Base-by-base conservation (phyloP, 2,329 filamentous ascomycete genomes). In the Aspergillus sp. region DNA sequence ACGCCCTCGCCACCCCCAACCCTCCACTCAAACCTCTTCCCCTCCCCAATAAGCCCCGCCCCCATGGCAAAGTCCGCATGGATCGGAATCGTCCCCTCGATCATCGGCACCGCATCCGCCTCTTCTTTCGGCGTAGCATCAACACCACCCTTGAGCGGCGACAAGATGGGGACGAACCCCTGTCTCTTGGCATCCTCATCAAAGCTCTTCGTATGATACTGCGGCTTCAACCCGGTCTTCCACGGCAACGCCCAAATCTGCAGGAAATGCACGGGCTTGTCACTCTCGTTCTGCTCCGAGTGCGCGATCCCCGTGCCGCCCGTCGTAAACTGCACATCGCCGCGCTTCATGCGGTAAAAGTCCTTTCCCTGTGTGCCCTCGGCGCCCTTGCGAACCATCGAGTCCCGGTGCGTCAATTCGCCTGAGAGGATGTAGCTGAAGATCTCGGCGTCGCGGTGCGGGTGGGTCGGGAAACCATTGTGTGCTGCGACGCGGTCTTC, bases 201-300 rank as follows among this genome's bases (percentile, higher is more conserved):
- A 69, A 92, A 96, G 64, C 86, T 85, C 63, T 82, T 83, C 4
- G 91, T 95, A 76, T 92, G 90, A 74, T 96, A 96, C 45, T 85
- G 83, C 1, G 92, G 92, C 51, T 83, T 83, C 52, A 96, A 82
- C 0, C 91, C 89, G 23, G 83, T 79, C 75, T 87, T 88, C 85
- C 92, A 93, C 0, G 92, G 92, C 54, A 91, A 81, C 1, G 89
- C 91, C 92, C 92, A 96, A 69, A 96, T 96, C 77, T 96, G 92
- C 38, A 96, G 80, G 73, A 96, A 96, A 74, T 96, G 92, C 13
- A 92, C 90, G 49, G 91, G 86, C 15, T 84, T 79, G 57, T 80
- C 75, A 74, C 92, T 88, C 77, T 95, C 88, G 77, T 94, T 95
- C 78, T 89, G 87, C 78, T 96, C 92, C 7, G 87, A 91, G 76